These are phyloP conservation scores for Leccinellum rugosiceps DNA, from an alignment of 768 basidiomycete species.

Conservation along the genomic window DNA sequence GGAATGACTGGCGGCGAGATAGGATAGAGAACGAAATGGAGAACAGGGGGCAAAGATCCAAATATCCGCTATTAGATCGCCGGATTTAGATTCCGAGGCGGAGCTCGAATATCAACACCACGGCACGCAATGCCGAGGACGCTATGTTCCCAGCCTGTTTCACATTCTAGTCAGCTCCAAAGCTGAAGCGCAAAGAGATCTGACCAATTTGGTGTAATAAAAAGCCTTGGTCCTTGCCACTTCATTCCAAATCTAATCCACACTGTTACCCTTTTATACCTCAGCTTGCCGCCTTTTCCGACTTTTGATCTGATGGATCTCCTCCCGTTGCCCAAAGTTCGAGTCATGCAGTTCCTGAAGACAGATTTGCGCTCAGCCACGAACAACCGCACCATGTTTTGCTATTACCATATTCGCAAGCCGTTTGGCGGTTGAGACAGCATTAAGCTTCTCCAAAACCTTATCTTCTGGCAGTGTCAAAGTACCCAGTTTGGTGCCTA, in stretches of 20 bases:
- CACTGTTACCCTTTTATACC: not conserved
- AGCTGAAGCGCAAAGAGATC: not conserved
- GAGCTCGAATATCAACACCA: conserved; percentile 5
- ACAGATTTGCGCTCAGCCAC: conserved; percentile 2
- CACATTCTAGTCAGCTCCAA: too few relatives aligned
- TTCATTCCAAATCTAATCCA: not conserved
- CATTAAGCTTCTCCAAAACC: conserved; percentile 82
- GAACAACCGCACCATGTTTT: not conserved
- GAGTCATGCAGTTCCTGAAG: conserved; percentile 79
- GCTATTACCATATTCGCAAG: conserved; percentile 84
- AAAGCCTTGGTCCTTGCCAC: not conserved
- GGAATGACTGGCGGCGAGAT: conserved; percentile 3
- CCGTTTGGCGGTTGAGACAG: conserved; percentile 89
- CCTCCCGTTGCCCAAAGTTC: conserved; percentile 85
- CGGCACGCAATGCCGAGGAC: conserved; percentile 15
- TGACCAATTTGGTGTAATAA: conserved; percentile 8
- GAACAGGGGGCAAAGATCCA: conserved; percentile 20
- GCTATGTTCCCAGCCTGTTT: too few relatives aligned
- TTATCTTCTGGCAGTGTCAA: conserved; percentile 73
- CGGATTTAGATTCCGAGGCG: conserved; percentile 13
- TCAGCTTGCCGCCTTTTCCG: conserved; percentile 19
- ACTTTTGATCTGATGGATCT: conserved; percentile 69
- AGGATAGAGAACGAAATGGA: not conserved
- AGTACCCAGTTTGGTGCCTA: conserved; percentile 75
- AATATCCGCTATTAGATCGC: conserved; percentile 4